phyloP scores from a whole-genome alignment of 257 asterid species.

The Solanum tarapatanum region DNA sequence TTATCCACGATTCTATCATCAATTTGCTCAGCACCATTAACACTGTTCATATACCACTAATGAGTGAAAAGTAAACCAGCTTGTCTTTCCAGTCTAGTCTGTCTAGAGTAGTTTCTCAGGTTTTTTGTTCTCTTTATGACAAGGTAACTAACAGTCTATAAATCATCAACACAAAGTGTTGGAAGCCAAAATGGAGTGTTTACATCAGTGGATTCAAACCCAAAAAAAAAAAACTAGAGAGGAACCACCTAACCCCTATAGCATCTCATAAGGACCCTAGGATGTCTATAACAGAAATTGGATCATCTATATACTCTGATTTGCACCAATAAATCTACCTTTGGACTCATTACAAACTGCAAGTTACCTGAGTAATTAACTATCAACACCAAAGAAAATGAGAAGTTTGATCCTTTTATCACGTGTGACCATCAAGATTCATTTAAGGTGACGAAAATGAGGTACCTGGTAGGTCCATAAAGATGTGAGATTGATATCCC shows the following conservation, averaged over 20 bases:
- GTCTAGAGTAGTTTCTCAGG: neutral
- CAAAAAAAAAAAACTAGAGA: neutral
- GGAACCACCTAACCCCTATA: neutral
- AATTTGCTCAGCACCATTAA: neutral
- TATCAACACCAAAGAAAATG: neutral
- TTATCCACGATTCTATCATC: neutral
- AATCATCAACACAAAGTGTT: neutral
- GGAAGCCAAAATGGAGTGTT: neutral
- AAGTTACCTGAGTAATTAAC: neutral
- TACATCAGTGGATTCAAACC: neutral
- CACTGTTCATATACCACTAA: neutral
- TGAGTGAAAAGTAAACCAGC: neutral
- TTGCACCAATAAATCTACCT: neutral
- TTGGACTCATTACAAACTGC: neutral
- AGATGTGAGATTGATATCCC: slow-evolving; percentile 53
- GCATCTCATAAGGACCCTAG: neutral
- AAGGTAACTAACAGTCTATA: neutral
- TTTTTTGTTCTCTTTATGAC: neutral
- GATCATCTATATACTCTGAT: neutral
- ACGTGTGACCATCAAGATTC: neutral
- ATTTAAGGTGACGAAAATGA: neutral
- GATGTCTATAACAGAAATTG: neutral
- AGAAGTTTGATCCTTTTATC: neutral
- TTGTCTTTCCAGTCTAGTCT: neutral
- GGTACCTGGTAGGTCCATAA: slow-evolving; percentile 80